Conservation (phyloP, 2,329 filamentous ascomycete genomes). For the Dissoconium aciculare region DNA sequence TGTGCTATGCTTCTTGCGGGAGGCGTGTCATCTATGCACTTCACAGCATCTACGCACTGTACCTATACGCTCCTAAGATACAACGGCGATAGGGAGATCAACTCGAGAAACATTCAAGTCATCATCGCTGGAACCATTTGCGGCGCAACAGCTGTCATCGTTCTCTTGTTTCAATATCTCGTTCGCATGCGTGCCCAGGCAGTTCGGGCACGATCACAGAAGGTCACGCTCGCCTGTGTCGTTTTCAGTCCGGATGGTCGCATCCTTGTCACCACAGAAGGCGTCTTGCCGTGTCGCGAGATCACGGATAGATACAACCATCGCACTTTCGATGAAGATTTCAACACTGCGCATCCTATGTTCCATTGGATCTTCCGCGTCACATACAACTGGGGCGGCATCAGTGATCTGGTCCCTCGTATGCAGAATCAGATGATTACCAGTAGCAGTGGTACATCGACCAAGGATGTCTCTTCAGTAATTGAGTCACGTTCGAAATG, state of each 20-base stretch:
- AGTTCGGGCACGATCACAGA: conserved; percentile 34
- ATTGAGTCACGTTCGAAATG: too few species aligned
- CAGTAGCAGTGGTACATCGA: too few species aligned
- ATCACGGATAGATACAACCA: conserved; percentile 64
- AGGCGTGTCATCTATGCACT: conserved; percentile 78
- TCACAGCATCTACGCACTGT: conserved; percentile 61
- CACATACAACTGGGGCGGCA: conserved; percentile 58
- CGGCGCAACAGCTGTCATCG: conserved; percentile 25
- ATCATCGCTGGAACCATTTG: conserved; percentile 56
- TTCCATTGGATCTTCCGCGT: conserved; percentile 82
- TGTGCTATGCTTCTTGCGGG: conserved; percentile 54
- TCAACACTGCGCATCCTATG: conserved; percentile 59
- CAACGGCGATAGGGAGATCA: conserved; percentile 25
- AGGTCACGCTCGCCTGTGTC: conserved; percentile 42
- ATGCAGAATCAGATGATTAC: conserved; percentile 57
- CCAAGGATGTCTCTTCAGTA: too few species aligned
- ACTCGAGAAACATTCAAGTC: conserved; percentile 48
- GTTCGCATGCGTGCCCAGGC: conserved; percentile 24
- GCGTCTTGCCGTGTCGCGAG: conserved; percentile 54
- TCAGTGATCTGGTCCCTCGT: conserved; percentile 51
- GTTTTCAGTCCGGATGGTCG: conserved; percentile 53
- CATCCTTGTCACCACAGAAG: conserved; percentile 55
- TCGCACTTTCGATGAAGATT: conserved; percentile 53
- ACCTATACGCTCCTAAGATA: conserved; percentile 44
- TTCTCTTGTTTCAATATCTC: conserved; percentile 25